Evolutionary conservation across 2,329 filamentous ascomycete species (phyloP), one percentile per base, ranked within the genome.

Genomic region (Kalaharituber pfeilii): DNA sequence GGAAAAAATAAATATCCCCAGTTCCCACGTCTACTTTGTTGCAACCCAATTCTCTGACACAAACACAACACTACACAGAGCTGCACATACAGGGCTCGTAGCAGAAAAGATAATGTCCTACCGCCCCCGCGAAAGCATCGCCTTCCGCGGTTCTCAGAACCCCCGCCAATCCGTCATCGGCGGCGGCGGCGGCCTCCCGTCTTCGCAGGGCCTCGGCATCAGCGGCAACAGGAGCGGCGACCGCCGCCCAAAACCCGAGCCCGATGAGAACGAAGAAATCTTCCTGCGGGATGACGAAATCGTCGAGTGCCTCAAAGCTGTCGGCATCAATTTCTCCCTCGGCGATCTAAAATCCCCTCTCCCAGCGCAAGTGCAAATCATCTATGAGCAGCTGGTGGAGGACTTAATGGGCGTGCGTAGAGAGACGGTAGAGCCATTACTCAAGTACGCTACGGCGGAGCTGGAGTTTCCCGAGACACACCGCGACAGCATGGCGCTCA

Each of bases 351-450:
- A 89, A 63, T 96, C 95, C 66, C 91, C 91, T 4, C 94, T 94
- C 64, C 83, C 91, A 2, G 79, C 89, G 57, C 87, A 94, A 65
- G 88, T 96, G 53, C 91, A 98, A 69, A 87, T 91, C 73, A 87
- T 98, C 52, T 94, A 96, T 66, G 91, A 98, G 74, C 94, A 87
- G 83, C 91, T 98, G 63, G 88, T 87, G 56, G 88, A 95, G 66
- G 75, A 95, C 18, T 77, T 96, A 26, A 86, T 95, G 72, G 95
- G 94, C 70, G 82, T 85, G 53, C 95, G 88, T 30, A 84, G 87
- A 63, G 87, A 94, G 62, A 86, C 87, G 5, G 84, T 98, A 58
- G 87, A 94, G 66, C 91, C 91, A 8, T 87, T 88, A 6, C 94
- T 98, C 87, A 5, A 4, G 2, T 11, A 18, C n/a, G 18, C 11